phyloP scores from a whole-genome alignment of 768 basidiomycete species.

The Leccinum arenicola region DNA sequence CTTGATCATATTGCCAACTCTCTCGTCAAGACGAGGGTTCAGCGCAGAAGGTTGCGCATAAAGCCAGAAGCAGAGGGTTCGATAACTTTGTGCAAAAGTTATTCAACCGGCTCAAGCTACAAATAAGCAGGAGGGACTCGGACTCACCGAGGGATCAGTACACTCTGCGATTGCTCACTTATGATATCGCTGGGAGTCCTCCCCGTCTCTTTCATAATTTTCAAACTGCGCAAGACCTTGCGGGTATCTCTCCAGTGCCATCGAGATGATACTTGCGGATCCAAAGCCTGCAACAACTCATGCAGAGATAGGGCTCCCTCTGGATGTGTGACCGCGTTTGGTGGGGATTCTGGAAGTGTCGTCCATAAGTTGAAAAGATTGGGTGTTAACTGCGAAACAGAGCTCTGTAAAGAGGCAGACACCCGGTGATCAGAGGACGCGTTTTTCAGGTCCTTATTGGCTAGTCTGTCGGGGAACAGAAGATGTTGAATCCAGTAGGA shows the following conservation, averaged over 20 bases:
- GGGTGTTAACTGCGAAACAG: slow-evolving; percentile 44
- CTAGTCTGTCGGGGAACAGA: slow-evolving; percentile 79
- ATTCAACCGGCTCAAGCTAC: background rate
- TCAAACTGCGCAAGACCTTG: slow-evolving; percentile 80
- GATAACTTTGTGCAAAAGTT: slow-evolving; percentile 52
- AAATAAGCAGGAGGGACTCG: background rate
- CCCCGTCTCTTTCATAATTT: slow-evolving; percentile 71
- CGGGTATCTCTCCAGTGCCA: slow-evolving; percentile 98
- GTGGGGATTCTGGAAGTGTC: slow-evolving; percentile 56
- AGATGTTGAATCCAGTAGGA: slow-evolving; percentile 98
- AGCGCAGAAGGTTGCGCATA: slow-evolving; percentile 68
- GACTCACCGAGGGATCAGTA: slow-evolving; percentile 50
- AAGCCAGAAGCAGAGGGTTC: slow-evolving; percentile 88
- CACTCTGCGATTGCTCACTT: slow-evolving; percentile 51
- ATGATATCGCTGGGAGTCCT: slow-evolving; percentile 66
- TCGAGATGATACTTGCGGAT: slow-evolving; percentile 67
- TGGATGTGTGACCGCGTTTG: slow-evolving; percentile 53
- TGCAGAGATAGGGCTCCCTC: slow-evolving; percentile 63
- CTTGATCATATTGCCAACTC: slow-evolving; percentile 89
- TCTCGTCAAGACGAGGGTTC: slow-evolving; percentile 64
- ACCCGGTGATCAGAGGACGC: slow-evolving; percentile 4
- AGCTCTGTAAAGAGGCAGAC: slow-evolving; percentile 40
- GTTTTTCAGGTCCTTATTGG: slow-evolving; percentile 22
- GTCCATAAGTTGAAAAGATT: slow-evolving; percentile 50
- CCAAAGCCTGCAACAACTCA: slow-evolving; percentile 61